These are phyloP conservation scores for Suillus decipiens DNA, from an alignment of 768 basidiomycete genomes.

Conservation along the genomic window DNA sequence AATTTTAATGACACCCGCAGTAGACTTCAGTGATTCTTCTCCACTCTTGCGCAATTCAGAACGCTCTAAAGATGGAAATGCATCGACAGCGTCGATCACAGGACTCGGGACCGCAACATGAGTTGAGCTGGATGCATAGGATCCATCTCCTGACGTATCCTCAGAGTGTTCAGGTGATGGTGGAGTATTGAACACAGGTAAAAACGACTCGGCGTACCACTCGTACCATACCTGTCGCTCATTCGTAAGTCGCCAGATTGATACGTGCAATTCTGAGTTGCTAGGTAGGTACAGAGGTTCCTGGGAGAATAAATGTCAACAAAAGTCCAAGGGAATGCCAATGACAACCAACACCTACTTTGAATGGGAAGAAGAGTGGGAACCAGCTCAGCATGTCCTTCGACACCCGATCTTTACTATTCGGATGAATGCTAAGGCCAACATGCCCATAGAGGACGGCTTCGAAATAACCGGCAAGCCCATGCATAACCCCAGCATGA, in stretches of 20 bases:
- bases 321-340: slow-evolving; percentile 1
- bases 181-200: slow-evolving; percentile 55
- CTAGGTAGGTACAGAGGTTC: slow-evolving; percentile 93
- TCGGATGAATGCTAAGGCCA: slow-evolving; percentile 92
- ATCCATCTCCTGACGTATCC: slow-evolving; percentile 19
- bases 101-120: slow-evolving; percentile 58
- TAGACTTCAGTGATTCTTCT: slow-evolving; percentile 21
- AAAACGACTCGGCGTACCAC: slow-evolving; percentile 94
- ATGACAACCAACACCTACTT: slow-evolving; percentile 48
- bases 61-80: slow-evolving; percentile 28
- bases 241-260: slow-evolving; percentile 92
- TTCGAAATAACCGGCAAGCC: slow-evolving; percentile 97
- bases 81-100: slow-evolving; percentile 65
- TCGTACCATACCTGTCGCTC: slow-evolving; percentile 96
- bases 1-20: slow-evolving; percentile 73
- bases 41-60: slow-evolving; percentile 16
- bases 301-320: slow-evolving; percentile 39
- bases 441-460: slow-evolving; percentile 89
- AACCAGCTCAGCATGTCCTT: slow-evolving; percentile 99
- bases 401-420: slow-evolving; percentile 80
- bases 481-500: slow-evolving; percentile 90
- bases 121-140: slow-evolving; percentile 30
- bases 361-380: slow-evolving; percentile 94
- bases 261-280: slow-evolving; percentile 89
- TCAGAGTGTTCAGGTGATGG: slow-evolving; percentile 20